phyloP scores from a whole-genome alignment of 2,329 filamentous ascomycete genomes.

The Pseudogymnoascus sp. region DNA sequence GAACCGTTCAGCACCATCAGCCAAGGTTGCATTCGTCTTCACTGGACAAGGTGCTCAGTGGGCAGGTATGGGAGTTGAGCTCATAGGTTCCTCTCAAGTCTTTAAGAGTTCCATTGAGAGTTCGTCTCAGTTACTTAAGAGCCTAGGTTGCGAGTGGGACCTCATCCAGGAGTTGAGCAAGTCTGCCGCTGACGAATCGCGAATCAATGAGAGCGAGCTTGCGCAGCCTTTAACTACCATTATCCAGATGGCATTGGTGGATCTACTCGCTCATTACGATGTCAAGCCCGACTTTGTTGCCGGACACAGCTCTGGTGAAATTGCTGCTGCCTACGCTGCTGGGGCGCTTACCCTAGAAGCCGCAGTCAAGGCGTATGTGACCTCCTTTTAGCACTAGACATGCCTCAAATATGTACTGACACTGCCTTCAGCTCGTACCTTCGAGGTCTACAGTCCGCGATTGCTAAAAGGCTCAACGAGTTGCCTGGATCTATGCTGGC shows the following conservation, averaged over 20 bases:
- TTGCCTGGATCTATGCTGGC: slow-evolving; percentile 24
- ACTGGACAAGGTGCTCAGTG: slow-evolving; percentile 24
- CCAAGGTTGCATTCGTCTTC: slow-evolving; percentile 13
- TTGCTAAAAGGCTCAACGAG: slow-evolving; percentile 37
- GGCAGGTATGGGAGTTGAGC: slow-evolving; percentile 18
- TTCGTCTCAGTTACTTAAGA: neutral
- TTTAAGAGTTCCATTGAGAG: neutral
- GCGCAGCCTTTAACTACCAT: slow-evolving; percentile 39
- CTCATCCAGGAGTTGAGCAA: neutral
- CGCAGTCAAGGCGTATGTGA: slow-evolving; percentile 26
- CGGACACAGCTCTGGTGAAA: slow-evolving; percentile 43
- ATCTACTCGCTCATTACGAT: slow-evolving; percentile 36
- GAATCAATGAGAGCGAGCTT: neutral
- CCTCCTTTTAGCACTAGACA: neutral
- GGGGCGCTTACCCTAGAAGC: slow-evolving; percentile 28
- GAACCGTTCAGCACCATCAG: neutral
- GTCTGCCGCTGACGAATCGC: neutral
- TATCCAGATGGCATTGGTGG: slow-evolving; percentile 39
- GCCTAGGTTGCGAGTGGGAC: neutral
- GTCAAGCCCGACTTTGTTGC: slow-evolving; percentile 33
- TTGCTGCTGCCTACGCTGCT: slow-evolving; percentile 39
- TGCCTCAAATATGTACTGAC: neutral
- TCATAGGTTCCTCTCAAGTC: slow-evolving; percentile 13
- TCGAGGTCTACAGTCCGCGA: slow-evolving; percentile 20
- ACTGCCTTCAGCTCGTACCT: slow-evolving; percentile 36